These are phyloP conservation scores for Lunularia cruciata DNA, from an alignment of 225 moss, liverwort and hornwort species.

Conservation along the genomic window DNA sequence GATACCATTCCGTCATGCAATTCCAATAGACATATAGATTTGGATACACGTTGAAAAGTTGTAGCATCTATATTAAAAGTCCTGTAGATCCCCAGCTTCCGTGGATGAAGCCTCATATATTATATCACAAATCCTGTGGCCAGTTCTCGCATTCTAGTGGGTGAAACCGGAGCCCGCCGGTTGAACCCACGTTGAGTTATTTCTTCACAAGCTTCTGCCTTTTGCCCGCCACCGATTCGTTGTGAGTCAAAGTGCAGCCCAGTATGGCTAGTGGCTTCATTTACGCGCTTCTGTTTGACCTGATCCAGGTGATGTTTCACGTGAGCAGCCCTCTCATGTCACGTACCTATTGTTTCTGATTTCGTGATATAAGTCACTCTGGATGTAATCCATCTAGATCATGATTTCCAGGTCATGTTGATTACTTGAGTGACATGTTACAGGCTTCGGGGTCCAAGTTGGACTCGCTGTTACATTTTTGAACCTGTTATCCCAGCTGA, in stretches of 20 bases:
- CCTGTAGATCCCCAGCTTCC: no score
- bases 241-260: neutral
- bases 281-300: neutral
- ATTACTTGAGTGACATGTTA: no score
- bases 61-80: no score
- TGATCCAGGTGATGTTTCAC: neutral
- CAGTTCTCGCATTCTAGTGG: no score
- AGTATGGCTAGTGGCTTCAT: neutral
- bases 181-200: neutral
- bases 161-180: neutral
- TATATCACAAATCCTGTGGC: no score
- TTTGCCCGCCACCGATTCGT: neutral
- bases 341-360: neutral
- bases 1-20: neutral
- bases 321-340: constrained; percentile 4
- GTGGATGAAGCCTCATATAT: no score
- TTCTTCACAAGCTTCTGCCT: neutral
- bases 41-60: no score
- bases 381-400: neutral
- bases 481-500: no score
- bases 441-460: no score
- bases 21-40: neutral
- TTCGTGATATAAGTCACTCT: no score
- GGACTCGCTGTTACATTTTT: no score
- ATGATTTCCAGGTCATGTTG: neutral